Base-by-base conservation (phyloP, 495 filamentous ascomycete species). In the Lepidopterella palustris region DNA sequence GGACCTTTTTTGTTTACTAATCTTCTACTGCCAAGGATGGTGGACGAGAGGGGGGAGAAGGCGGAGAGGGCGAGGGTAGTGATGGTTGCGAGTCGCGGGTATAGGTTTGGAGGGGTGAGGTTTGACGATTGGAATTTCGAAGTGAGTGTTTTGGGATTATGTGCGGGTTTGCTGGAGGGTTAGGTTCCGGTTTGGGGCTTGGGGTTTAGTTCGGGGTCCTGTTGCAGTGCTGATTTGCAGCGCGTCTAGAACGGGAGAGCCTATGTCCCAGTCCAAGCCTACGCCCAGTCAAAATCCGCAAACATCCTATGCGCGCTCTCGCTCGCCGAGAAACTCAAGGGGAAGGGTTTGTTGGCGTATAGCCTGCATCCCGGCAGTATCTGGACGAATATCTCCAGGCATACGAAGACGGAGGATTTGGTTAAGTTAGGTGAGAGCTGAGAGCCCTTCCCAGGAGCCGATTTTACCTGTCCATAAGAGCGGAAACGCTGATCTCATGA, bases 101-200 rank as follows among this genome's bases (percentile, higher is more conserved):
- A 66, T 29, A 21, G 31, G 6, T 59, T 35, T 40, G 42, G 54
- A 6, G 54, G 54, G 9, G 57, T 62, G 23, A 54, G 63, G 20
- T 66, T 59, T 42, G 50, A 66, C 3, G 62, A 65, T 45, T 57
- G 23, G 5, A 65, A 65, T 32, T 65, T 65, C 32, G 39, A 61
- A 23, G 61, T 45, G n/a, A 4, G 42, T 59, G 3, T 13, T 42
- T 10, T 2, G 13, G 35, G 18, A 10, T 6, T 20, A 10, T 4
- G 18, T n/a, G 24, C 26, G 2, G 8, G 11, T 26, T 11, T 28
- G 2, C n/a, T n/a, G n/a, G n/a, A n/a, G n/a, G n/a, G n/a, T n/a
- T n/a, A n/a, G n/a, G n/a, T n/a, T n/a, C n/a, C n/a, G n/a, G n/a
- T n/a, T n/a, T n/a, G n/a, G n/a, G n/a, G n/a, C n/a, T n/a, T n/a